Percentiles rank a stretch among this genome's conserved stretches.
Evolutionary conservation across 352 stramenopile species (phyloP).

Genomic region (Globisporangium uncinulatum): DNA sequence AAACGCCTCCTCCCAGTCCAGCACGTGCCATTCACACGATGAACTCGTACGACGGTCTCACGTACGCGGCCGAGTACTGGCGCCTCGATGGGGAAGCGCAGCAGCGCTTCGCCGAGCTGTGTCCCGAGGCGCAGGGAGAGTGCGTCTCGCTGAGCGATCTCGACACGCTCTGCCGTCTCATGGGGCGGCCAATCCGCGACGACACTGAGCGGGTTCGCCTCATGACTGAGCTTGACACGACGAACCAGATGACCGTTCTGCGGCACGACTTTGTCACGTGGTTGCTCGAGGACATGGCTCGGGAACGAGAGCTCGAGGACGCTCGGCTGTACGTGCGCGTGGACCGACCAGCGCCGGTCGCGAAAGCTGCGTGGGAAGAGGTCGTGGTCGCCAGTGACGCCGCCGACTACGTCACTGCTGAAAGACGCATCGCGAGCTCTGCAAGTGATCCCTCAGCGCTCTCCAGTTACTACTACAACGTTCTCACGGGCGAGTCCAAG

Average conservation of each 20-base stretch:
- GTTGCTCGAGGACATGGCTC: slow-evolving; percentile 33
- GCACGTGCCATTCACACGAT: background rate
- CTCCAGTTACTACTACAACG: slow-evolving; percentile 44
- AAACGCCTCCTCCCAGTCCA: background rate
- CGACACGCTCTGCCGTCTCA: slow-evolving; percentile 36
- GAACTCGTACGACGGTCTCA: background rate
- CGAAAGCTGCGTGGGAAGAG: slow-evolving; percentile 45
- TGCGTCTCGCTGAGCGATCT: slow-evolving; percentile 36
- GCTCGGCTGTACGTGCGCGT: slow-evolving; percentile 6
- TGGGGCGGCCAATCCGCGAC: slow-evolving; percentile 33
- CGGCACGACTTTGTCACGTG: slow-evolving; percentile 49
- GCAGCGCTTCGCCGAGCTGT: slow-evolving; percentile 29
- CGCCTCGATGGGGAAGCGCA: slow-evolving; percentile 41
- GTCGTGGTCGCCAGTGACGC: slow-evolving; percentile 10
- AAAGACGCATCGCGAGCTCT: background rate
- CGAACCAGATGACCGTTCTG: slow-evolving; percentile 50
- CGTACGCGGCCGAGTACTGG: slow-evolving; percentile 38
- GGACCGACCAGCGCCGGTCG: slow-evolving; percentile 14
- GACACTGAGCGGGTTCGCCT: slow-evolving; percentile 36
- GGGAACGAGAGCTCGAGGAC: slow-evolving; percentile 17
- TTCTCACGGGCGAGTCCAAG: slow-evolving; percentile 38
- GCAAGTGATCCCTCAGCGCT: slow-evolving; percentile 5
- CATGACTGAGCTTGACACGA: slow-evolving; percentile 52
- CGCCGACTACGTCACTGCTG: background rate
- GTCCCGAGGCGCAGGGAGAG: slow-evolving; percentile 23